Evolutionary conservation across 2,329 filamentous ascomycete species (phyloP).

Genomic region (Taxawa tesnikishii): DNA sequence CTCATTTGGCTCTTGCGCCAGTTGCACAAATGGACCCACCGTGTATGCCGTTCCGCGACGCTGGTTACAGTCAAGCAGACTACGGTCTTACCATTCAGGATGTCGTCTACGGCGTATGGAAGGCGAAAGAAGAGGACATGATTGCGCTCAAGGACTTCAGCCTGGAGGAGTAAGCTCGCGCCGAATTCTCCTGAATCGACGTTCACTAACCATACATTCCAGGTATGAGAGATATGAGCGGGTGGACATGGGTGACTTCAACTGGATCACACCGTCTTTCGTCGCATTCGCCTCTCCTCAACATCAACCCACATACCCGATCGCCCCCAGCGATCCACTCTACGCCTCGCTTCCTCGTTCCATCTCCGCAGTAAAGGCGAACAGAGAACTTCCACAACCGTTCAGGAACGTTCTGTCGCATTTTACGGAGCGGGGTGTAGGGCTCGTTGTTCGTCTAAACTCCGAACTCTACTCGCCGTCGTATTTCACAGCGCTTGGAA

Average conservation of each 20-base stretch:
- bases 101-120: constrained; percentile 97
- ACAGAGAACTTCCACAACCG: constrained; percentile 59
- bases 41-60: constrained; percentile 96
- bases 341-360: constrained; percentile 66
- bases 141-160: constrained; percentile 90
- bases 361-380: constrained; percentile 55
- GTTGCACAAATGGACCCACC: constrained; percentile 95
- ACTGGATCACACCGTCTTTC: constrained; percentile 94
- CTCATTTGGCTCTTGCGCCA: constrained; percentile 85
- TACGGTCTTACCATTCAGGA: constrained; percentile 94
- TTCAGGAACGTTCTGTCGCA: constrained; percentile 95
- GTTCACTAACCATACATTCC: too few species aligned
- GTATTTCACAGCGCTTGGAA: constrained; percentile 93
- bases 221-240: constrained; percentile 88
- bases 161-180: constrained; percentile 63
- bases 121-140: constrained; percentile 89
- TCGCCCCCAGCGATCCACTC: constrained; percentile 59
- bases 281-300: constrained; percentile 94
- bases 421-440: constrained; percentile 78
- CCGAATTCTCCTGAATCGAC: too few species aligned
- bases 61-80: constrained; percentile 95
- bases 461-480: constrained; percentile 91
- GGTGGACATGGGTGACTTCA: constrained; percentile 98
- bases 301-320: constrained; percentile 60
- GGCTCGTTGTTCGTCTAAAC: constrained; percentile 88